phyloP scores from a whole-genome alignment of 2,329 filamentous ascomycete genomes.

The Fusarium sarcochroum region DNA sequence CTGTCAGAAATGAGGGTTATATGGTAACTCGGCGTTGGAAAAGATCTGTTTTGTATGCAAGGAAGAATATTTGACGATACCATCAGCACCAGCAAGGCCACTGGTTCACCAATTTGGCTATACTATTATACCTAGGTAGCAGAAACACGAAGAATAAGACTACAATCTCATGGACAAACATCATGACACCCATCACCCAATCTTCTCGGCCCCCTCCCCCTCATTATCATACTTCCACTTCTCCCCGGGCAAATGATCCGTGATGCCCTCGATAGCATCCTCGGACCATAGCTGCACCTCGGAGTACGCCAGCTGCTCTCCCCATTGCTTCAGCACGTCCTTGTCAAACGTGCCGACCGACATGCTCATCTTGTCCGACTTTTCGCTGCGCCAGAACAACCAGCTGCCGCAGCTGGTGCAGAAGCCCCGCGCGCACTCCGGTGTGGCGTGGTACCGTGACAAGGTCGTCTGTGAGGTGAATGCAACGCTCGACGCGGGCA shows the following conservation, averaged over 20 bases:
- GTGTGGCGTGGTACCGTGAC: constrained; percentile 58
- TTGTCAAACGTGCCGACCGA: constrained; percentile 62
- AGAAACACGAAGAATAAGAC: constrained; percentile 1
- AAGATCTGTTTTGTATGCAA: constrained; percentile 7
- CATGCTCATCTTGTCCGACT: constrained; percentile 51
- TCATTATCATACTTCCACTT: constrained; percentile 42
- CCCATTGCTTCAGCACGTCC: constrained; percentile 58
- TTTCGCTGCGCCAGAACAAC: constrained; percentile 61
- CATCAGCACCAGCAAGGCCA: constrained; percentile 18
- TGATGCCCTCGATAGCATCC: constrained; percentile 64
- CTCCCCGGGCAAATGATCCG: constrained; percentile 56
- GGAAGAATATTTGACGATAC: constrained; percentile 33
- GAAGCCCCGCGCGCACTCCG: constrained; percentile 60
- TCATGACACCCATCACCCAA: constrained; percentile 1
- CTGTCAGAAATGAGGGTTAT: constrained; percentile 8
- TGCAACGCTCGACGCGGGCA: constrained; percentile 54
- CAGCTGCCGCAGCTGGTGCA: constrained; percentile 64
- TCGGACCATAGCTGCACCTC: constrained; percentile 58
- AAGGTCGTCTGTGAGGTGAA: constrained; percentile 55
- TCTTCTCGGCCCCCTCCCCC: constrained; percentile 43
- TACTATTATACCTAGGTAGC: constrained; percentile 3
- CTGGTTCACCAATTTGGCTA: constrained; percentile 1
- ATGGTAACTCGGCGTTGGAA: constrained; percentile 29
- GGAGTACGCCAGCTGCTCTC: constrained; percentile 56
- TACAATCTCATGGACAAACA: constrained; percentile 9